Evolutionary conservation across 108 stramenopile species (phyloP), one percentile per base, ranked within the genome.

Genomic region (Skeletonema grethae): DNA sequence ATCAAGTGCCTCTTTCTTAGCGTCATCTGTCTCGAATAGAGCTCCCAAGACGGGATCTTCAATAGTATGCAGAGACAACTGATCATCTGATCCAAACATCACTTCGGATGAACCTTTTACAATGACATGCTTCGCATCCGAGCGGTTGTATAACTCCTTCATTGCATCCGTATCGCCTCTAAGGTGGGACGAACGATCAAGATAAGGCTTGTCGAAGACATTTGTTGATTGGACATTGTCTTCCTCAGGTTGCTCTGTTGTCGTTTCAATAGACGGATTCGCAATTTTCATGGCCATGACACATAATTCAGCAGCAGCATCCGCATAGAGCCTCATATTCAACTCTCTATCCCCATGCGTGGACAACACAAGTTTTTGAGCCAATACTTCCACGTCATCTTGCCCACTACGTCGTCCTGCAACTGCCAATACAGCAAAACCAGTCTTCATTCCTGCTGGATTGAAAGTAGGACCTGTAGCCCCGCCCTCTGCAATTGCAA

Each of bases 271-370:
- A 57, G 53, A 25, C n/a, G 67, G 24, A 28, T 31, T 12, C 9
- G 29, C 55, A 30, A 16, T 38, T 0, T 55, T 30, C 22, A 91
- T 84, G 2, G 84, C 73, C 12, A 85, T 76, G 4, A 76, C 25
- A 28, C 78, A 83, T 36, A 93, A 61, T 9, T 83, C 70, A 4
- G 93, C 93, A 1, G 93, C 90, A 39, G 83, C 67, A 76, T 90
- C 77, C n/a, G 93, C 90, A 84, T 90, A 95, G 5, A 85, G 75
- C 55, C 83, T 70, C 93, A 95, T 95, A 56, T 95, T 95, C 2
- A 15, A 61, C 63, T 89, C 81, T 45, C 93, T 83, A 73, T 89
- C 58, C 12, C 72, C 70, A 70, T 87, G 84, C 2, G 83, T 30
- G 0, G 89, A 87, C 25, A 67, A 72, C n/a, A 90, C 66, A 25